These are phyloP conservation scores for Ascoidea tarda DNA, from an alignment of 805 yeast genomes.

Conservation along the genomic window DNA sequence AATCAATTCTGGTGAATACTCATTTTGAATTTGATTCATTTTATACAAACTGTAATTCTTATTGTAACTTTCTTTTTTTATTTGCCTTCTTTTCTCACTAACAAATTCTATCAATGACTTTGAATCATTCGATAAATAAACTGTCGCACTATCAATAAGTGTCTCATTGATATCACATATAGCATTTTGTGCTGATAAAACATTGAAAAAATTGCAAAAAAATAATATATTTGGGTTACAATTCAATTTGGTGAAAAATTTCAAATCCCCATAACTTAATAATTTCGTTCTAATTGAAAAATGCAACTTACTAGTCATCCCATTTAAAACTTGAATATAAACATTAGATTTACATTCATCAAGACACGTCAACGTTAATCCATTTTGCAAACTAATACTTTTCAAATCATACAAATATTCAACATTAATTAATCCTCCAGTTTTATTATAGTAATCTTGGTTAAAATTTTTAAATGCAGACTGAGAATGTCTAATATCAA, in stretches of 20 bases:
- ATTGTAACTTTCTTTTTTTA: no score
- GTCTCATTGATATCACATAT: not conserved
- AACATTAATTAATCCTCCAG: conserved; percentile 3
- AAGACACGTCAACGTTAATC: conserved; percentile 13
- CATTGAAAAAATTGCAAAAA: not conserved
- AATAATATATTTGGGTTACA: not conserved
- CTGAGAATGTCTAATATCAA: conserved; percentile 14
- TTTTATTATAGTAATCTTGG: conserved; percentile 4
- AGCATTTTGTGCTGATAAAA: not conserved
- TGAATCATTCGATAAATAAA: not conserved
- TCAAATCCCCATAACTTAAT: not conserved
- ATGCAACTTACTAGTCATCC: not conserved
- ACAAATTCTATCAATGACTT: not conserved
- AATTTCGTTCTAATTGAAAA: not conserved
- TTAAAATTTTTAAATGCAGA: conserved; percentile 7
- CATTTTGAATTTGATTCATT: not conserved
- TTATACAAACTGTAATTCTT: no score
- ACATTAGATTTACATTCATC: not conserved
- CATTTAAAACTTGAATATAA: not conserved
- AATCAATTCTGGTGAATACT: not conserved
- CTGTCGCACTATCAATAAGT: not conserved
- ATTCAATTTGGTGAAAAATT: no score
- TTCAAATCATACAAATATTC: conserved; percentile 3
- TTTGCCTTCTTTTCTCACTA: not conserved
- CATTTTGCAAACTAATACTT: conserved; percentile 9